Percentiles rank a stretch among this genome's conserved stretches.
These are phyloP conservation scores for Ceratobasidium sp. DNA, from an alignment of 1,284 basidiomycete species.

Conservation along the genomic window DNA sequence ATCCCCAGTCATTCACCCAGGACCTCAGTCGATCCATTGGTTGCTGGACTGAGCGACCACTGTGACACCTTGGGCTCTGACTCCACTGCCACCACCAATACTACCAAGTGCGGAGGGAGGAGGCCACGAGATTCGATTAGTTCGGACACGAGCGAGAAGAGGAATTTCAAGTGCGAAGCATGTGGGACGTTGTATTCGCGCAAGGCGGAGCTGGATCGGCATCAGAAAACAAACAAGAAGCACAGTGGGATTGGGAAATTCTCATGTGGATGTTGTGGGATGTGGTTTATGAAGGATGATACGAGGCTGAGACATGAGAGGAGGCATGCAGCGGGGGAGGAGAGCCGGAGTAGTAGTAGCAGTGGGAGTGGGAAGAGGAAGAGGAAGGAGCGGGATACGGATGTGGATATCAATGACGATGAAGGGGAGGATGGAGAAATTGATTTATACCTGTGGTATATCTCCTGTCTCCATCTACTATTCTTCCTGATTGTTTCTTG, in stretches of 20 bases:
- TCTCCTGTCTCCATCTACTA: too few species aligned
- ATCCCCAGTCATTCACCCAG: neutral
- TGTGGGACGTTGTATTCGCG: constrained; percentile 18
- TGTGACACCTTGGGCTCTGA: too few species aligned
- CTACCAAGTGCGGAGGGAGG: too few species aligned
- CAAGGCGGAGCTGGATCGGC: constrained; percentile 24
- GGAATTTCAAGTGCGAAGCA: neutral
- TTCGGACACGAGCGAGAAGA: constrained; percentile 3
- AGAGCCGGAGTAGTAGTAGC: too few species aligned
- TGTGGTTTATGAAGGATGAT: constrained; percentile 20
- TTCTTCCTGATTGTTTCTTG: too few species aligned
- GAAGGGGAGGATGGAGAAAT: too few species aligned
- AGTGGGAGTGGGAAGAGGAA: neutral
- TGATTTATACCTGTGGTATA: too few species aligned
- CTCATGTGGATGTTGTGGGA: constrained; percentile 14
- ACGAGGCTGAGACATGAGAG: constrained; percentile 29
- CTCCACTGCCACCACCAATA: too few species aligned
- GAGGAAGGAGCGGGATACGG: neutral
- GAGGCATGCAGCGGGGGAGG: neutral
- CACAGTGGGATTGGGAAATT: neutral
- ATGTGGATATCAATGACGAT: too few species aligned
- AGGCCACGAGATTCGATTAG: neutral
- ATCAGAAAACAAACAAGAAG: constrained; percentile 5
- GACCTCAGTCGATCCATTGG: neutral
- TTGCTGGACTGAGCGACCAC: constrained; percentile 8